Percentiles rank a stretch among this genome's conserved stretches.
Conservation (phyloP, 2,329 filamentous ascomycete species). For the Botrytis fragariae region DNA sequence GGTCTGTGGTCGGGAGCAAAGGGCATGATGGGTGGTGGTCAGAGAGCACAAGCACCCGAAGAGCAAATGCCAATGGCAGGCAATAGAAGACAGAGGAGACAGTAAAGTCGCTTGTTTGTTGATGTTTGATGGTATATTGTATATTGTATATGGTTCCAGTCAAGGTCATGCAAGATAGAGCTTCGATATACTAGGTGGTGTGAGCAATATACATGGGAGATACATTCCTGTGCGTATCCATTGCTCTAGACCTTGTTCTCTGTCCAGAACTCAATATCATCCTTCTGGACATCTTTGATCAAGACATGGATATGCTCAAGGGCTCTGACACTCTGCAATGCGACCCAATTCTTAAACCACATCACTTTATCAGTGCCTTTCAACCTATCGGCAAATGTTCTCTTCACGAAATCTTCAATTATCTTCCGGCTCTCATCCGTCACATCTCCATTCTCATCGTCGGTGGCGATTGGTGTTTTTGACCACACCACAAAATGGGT, state of each 20-base stretch:
- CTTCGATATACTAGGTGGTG: background rate
- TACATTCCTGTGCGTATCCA: background rate
- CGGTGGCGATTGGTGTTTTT: slow-evolving; percentile 74
- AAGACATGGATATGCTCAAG: slow-evolving; percentile 88
- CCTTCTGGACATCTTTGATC: slow-evolving; percentile 53
- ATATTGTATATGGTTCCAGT: background rate
- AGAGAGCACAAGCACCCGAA: slow-evolving; percentile 31
- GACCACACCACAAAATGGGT: slow-evolving; percentile 92
- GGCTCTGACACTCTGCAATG: slow-evolving; percentile 80
- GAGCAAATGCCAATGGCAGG: slow-evolving; percentile 31
- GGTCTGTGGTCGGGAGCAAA: slow-evolving; percentile 38
- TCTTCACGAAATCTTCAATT: slow-evolving; percentile 68
- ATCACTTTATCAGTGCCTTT: slow-evolving; percentile 53
- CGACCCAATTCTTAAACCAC: slow-evolving; percentile 96
- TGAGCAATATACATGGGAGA: background rate
- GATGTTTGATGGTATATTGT: background rate
- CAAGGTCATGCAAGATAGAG: background rate
- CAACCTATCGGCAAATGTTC: slow-evolving; percentile 63
- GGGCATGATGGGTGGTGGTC: slow-evolving; percentile 38
- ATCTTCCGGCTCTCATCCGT: slow-evolving; percentile 61
- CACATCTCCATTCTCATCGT: slow-evolving; percentile 68
- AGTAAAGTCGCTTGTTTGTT: background rate
- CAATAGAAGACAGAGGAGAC: slow-evolving; percentile 39
- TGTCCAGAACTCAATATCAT: slow-evolving; percentile 54
- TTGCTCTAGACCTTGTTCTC: slow-evolving; percentile 15